Conservation (phyloP, 176 grass and related monocot genomes). For the Leersia perrieri region DNA sequence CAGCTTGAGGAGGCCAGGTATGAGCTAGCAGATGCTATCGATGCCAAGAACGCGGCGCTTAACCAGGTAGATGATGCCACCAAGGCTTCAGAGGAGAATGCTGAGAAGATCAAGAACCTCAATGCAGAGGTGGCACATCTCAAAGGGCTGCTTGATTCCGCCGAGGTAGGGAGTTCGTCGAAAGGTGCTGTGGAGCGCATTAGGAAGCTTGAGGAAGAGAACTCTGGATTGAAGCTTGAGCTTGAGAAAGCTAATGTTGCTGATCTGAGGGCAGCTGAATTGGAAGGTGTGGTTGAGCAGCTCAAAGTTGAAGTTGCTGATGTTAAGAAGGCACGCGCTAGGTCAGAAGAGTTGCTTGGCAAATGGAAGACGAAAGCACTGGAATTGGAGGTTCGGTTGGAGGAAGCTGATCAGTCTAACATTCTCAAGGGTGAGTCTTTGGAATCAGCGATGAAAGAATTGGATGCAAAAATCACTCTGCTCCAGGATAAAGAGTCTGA, state of each 20-base stretch:
- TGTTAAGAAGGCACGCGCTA: constrained; percentile 39
- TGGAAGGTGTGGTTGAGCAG: constrained; percentile 52
- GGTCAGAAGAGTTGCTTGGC: constrained; percentile 39
- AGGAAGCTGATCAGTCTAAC: constrained; percentile 59
- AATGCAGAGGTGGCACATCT: constrained; percentile 52
- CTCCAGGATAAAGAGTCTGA: constrained; percentile 63
- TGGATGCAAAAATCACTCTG: constrained; percentile 57
- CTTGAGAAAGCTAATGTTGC: constrained; percentile 50
- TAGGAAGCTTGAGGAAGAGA: constrained; percentile 50
- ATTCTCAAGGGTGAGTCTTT: constrained; percentile 57
- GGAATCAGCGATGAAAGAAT: constrained; percentile 52
- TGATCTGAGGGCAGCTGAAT: constrained; percentile 39
- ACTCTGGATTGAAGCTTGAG: constrained; percentile 36
- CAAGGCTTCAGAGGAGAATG: constrained; percentile 52
- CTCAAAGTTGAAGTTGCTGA: constrained; percentile 41
- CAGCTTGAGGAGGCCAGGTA: constrained; percentile 73
- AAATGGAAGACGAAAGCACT: constrained; percentile 59
- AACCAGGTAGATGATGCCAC: constrained; percentile 60
- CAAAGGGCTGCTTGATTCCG: constrained; percentile 52
- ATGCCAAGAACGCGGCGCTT: constrained; percentile 69
- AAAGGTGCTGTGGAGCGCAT: constrained; percentile 37
- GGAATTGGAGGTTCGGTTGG: constrained; percentile 56
- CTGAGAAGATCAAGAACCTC: constrained; percentile 54
- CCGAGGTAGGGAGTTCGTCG: constrained; percentile 40
- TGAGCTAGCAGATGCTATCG: constrained; percentile 56